phyloP scores from a whole-genome alignment of 2,329 filamentous ascomycete genomes.

The Ophiostoma piceae region DNA sequence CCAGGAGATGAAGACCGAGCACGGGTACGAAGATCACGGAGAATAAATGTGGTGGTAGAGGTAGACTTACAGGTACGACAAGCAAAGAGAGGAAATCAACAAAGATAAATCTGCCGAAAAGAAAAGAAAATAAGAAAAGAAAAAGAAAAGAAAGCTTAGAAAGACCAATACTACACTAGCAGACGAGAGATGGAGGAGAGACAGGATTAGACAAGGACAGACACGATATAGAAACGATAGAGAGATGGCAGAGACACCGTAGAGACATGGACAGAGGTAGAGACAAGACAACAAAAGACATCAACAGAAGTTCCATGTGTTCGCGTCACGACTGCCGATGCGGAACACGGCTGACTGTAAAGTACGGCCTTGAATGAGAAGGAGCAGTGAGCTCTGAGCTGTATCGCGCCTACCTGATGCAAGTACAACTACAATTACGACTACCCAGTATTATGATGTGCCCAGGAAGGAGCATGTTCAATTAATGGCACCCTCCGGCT shows the following conservation, averaged over 20 bases:
- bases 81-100: not conserved
- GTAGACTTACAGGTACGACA: too few relatives aligned
- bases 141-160: not conserved
- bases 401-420: not conserved
- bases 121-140: not conserved
- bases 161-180: not conserved
- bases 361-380: not conserved
- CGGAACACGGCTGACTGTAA: not conserved
- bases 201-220: not conserved
- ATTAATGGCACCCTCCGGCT: not conserved
- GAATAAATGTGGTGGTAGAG: not conserved
- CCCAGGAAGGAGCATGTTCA: not conserved
- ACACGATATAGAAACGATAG: not conserved
- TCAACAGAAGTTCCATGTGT: not conserved
- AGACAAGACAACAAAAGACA: not conserved
- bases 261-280: not conserved
- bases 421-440: too few relatives aligned
- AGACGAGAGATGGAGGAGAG: not conserved
- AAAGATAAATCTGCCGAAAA: not conserved
- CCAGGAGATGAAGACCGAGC: not conserved
- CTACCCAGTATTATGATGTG: not conserved
- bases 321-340: not conserved
- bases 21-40: not conserved
- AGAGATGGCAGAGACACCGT: not conserved
- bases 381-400: not conserved